These are phyloP conservation scores for Paracorniculantispora psalliotae DNA, from an alignment of 2,329 filamentous ascomycete genomes.

Conservation along the genomic window DNA sequence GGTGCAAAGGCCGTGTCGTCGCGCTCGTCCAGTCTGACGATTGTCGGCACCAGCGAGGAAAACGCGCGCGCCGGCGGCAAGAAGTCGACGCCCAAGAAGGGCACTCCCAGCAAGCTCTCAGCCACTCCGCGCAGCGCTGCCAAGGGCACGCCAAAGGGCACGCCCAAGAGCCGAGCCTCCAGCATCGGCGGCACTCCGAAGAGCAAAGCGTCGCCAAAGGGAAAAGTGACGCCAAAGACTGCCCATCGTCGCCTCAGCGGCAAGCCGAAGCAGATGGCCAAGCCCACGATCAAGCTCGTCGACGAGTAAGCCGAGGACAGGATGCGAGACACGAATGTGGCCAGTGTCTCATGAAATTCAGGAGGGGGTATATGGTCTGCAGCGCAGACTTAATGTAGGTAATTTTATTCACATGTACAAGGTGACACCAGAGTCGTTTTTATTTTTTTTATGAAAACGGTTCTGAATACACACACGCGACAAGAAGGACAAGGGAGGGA, in stretches of 20 bases:
- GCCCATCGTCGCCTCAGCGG: slow-evolving; percentile 11
- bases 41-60: slow-evolving; percentile 14
- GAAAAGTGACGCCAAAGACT: slow-evolving; percentile 14
- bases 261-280: slow-evolving; percentile 8
- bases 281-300: slow-evolving; percentile 9
- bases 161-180: slow-evolving; percentile 11
- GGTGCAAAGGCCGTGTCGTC: slow-evolving; percentile 11
- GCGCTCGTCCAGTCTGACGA: slow-evolving; percentile 20
- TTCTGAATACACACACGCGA: not conserved
- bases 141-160: slow-evolving; percentile 16
- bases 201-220: slow-evolving; percentile 13
- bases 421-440: no score
- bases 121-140: slow-evolving; percentile 14
- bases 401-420: not conserved
- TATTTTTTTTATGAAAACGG: no score
- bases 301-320: slow-evolving; percentile 6
- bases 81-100: slow-evolving; percentile 9
- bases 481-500: not conserved
- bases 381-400: not conserved
- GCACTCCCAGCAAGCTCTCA: slow-evolving; percentile 12
- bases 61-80: slow-evolving; percentile 13
- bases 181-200: not conserved
- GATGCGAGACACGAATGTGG: not conserved
- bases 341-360: not conserved
- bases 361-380: not conserved